Evolutionary conservation across 768 basidiomycete species (phyloP), one percentile per base, ranked within the genome.

Genomic region (Amanita molliuscula): DNA sequence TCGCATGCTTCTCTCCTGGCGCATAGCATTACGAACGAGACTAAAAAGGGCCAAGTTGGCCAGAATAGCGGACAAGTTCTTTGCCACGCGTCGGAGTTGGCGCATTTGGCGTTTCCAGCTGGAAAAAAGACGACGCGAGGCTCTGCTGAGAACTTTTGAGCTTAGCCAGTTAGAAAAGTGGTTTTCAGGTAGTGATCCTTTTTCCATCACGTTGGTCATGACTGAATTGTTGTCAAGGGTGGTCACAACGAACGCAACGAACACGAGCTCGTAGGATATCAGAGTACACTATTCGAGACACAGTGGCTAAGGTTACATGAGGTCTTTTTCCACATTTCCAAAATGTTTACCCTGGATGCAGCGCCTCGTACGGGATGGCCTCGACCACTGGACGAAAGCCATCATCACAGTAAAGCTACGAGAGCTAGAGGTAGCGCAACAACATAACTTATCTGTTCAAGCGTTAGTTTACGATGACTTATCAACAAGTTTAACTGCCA

Each of bases 351-450:
- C 18, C 6, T 31, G 31, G 50, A 33, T 45, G 38, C 53, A 88
- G 86, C 76, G 79, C 47, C 63, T 77, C 44, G 56, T 81, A 53
- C 63, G 65, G n/a, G 59, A 65, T 38, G 58, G 72, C 2, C 61
- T 91, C 50, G 61, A 65, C 16, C 66, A 60, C 36, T 92, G 88
- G 88, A 87, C 79, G 7, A 79, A 81, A 55, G 75, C 78, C 4
- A 81, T 88, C 6, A 83, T 89, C 51, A 79, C 79, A 43, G 62
- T 86, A 44, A 91, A 89, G 59, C 71, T 80, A 46, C 77, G 81
- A 26, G 86, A 88, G 61, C 60, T 87, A n/a, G 77, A 85, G 41
- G 72, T 78, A 16, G 64, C 66, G 6, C 79, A 83, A 51, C 71
- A 67, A 48, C 65, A 66, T 40, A 61, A 68, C 37, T 11, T 55